Percentiles rank a stretch among this genome's conserved stretches.
Conservation (phyloP, 1,284 basidiomycete species). For the Trichosporon inkin region DNA sequence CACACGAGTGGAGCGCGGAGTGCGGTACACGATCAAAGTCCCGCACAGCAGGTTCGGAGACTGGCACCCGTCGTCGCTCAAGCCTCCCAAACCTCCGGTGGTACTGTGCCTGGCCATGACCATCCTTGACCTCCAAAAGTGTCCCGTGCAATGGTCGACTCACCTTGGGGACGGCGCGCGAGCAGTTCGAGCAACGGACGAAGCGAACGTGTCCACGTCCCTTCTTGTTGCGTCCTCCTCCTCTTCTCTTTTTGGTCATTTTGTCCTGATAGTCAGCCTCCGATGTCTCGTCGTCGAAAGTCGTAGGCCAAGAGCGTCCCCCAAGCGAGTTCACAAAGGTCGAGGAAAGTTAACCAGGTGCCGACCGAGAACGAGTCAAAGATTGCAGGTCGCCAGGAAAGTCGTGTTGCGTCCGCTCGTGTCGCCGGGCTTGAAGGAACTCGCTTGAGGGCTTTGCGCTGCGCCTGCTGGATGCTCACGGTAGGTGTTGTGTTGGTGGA, state of each 20-base stretch:
- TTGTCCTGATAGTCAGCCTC: conserved; percentile 23
- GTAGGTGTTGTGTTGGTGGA: conserved; percentile 9
- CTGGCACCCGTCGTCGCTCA: too few species aligned
- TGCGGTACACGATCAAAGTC: too few species aligned
- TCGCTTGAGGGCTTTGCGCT: conserved; percentile 7
- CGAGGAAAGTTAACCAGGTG: not conserved
- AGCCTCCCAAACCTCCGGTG: too few species aligned
- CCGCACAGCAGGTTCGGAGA: too few species aligned
- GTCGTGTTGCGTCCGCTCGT: not conserved
- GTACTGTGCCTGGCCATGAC: too few species aligned
- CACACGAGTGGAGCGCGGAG: not conserved
- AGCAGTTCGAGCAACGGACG: conserved; percentile 95
- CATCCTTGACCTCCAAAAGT: not conserved
- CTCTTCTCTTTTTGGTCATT: conserved; percentile 98
- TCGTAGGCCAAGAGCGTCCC: not conserved
- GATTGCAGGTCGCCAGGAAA: not conserved
- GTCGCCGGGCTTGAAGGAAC: not conserved
- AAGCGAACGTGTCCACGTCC: conserved; percentile 93
- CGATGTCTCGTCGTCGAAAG: not conserved
- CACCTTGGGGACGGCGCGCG: conserved; percentile 72
- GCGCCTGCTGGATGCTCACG: conserved; percentile 6
- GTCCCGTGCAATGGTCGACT: conserved; percentile 18
- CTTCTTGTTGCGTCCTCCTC: conserved; percentile 96
- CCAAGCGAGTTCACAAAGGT: not conserved
- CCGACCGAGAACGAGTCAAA: not conserved